A percentile compares a stretch with the other conserved stretches of the same genome.
These are phyloP conservation scores for Coniferiporia sulphurascens DNA, from an alignment of 1,284 basidiomycete genomes.

Conservation along the genomic window DNA sequence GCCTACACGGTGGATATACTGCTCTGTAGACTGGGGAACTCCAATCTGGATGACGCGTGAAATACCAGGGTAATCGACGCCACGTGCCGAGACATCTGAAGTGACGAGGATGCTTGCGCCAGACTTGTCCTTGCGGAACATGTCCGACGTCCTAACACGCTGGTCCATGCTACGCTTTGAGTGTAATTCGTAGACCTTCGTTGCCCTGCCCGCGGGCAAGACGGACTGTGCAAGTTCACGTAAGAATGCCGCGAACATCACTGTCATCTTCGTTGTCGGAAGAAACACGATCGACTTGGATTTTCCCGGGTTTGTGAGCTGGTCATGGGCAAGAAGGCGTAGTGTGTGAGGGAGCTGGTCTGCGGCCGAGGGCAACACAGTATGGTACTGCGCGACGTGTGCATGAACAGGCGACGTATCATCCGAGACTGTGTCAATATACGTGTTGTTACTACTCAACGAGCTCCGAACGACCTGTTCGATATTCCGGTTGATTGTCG, in stretches of 20 bases:
- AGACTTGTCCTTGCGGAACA: conserved; percentile 60
- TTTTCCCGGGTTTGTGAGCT: conserved; percentile 64
- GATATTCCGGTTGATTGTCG: conserved; percentile 67
- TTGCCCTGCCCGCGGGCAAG: conserved; percentile 47
- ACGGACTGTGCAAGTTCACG: conserved; percentile 38
- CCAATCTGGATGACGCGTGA: conserved; percentile 94
- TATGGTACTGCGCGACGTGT: conserved; percentile 84
- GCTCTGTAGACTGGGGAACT: conserved; percentile 63
- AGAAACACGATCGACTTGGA: conserved; percentile 89
- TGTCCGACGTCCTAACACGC: conserved; percentile 61
- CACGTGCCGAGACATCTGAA: conserved; percentile 88
- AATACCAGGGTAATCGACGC: conserved; percentile 87
- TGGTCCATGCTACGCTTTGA: conserved; percentile 68
- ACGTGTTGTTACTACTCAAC: conserved; percentile 51
- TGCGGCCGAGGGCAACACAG: conserved; percentile 59
- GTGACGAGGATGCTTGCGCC: conserved; percentile 74
- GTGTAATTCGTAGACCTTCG: conserved; percentile 81
- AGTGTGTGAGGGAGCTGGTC: conserved; percentile 81
- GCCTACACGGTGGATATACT: conserved; percentile 91
- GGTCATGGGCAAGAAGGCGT: conserved; percentile 85
- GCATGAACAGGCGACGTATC: conserved; percentile 62
- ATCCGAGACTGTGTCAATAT: conserved; percentile 57
- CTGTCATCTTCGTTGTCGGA: conserved; percentile 85
- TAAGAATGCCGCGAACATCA: conserved; percentile 67
- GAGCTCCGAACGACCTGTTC: conserved; percentile 54